Base-by-base conservation (phyloP, 75 land plant genomes). In the Cryptomeria japonica region DNA sequence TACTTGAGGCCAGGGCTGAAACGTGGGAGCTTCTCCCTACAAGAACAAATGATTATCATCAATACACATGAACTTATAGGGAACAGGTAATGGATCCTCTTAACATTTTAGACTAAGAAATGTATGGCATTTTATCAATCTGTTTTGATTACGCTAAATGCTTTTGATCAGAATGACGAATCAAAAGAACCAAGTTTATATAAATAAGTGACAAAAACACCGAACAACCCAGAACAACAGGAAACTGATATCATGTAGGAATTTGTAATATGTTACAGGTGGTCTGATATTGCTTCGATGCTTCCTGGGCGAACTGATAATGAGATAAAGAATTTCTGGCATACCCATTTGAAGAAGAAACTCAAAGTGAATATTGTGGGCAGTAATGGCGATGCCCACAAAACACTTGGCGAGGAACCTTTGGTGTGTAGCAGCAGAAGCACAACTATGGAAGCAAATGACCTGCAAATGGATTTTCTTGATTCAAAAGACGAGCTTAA, bases 11-110 rank as follows among this genome's bases (percentile, higher is more conserved):
- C 88, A 15, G 88, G 84, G 41, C 37, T 87, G 0, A 87, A 84
- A 77, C 39, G n/a, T 28, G 53, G 88, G 19, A 38, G 25, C 47
- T 87, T 87, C 88, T 87, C 88, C 11, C 36, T 11, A 15, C 18
- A n/a, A 25, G 88, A 87, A 82, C 86, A 87, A 86, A 87, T 44
- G 49, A 44, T 51, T 55, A 87, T 87, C 86, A 87, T 87, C 86
- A 47, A 87, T 36, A 55, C 84, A 25, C 88, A 87, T 82, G 88
- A 56, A 6, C 8, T 82, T 53, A 11, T 87, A 0, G 88, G 88
- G 32, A 87, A 87, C 86, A 87, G 86, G 88, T 87, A 58, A 58
- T 58, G 28, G 3, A 31, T 72, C 2, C 34, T 51, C 2, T n/a
- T 31, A 25, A 31, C 31, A 1, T 72, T n/a, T 3, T 58, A 58